Evolutionary conservation across 2,329 filamentous ascomycete species (phyloP).

Genomic region (Pseudohalonectria lignicola): DNA sequence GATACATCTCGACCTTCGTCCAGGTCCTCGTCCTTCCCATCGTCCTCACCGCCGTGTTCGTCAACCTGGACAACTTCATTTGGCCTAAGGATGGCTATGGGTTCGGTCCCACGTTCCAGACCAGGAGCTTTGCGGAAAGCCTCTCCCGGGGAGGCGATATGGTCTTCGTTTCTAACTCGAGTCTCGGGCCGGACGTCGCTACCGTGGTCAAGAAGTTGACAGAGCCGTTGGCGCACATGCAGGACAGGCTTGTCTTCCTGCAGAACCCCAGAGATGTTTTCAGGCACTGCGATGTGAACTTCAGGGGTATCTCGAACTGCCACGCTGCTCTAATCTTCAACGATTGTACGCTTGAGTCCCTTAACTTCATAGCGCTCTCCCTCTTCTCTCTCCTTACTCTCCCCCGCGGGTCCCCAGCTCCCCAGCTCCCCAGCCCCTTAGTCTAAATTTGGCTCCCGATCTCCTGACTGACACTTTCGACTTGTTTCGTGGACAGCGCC

Average conservation of each 20-base stretch:
- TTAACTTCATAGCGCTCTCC: background rate
- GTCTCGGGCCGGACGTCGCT: conserved; percentile 59
- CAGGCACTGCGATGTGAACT: conserved; percentile 43
- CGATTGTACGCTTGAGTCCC: conserved; percentile 19
- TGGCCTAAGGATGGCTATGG: conserved; percentile 67
- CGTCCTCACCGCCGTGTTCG: conserved; percentile 46
- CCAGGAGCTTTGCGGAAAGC: conserved; percentile 57
- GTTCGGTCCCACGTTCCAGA: conserved; percentile 47
- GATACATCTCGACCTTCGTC: conserved; percentile 36
- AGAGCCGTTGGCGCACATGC: conserved; percentile 39
- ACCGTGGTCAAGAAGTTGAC: conserved; percentile 54
- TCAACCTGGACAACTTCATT: conserved; percentile 73
- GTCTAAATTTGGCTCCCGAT: no score
- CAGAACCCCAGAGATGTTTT: conserved; percentile 16
- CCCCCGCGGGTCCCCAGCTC: background rate
- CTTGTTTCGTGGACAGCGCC: no score
- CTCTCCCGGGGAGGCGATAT: conserved; percentile 56
- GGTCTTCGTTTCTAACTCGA: conserved; percentile 68
- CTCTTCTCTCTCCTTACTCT: background rate
- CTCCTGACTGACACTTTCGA: no score
- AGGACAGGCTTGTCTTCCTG: conserved; percentile 28
- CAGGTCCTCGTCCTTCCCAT: conserved; percentile 51
- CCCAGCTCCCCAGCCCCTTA: no score
- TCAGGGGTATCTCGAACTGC: conserved; percentile 58
- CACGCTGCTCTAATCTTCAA: conserved; percentile 64